phyloP scores from a whole-genome alignment of 257 asterid species.

The Coffea canephora region DNA sequence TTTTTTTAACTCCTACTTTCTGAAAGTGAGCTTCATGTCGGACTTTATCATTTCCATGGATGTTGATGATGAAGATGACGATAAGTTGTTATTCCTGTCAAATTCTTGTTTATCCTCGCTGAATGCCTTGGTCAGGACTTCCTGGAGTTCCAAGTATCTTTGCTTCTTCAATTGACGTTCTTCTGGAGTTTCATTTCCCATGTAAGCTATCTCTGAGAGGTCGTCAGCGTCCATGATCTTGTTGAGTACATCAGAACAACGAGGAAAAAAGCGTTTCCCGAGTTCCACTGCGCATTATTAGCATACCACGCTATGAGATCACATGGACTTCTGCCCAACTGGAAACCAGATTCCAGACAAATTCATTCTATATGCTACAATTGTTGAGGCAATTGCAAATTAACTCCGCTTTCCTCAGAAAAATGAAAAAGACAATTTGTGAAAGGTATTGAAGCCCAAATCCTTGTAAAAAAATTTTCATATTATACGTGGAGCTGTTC shows the following conservation, averaged over 20 bases:
- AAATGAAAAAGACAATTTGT: background rate
- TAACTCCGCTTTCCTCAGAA: too few species aligned
- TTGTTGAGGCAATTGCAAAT: background rate
- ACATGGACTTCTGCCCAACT: background rate
- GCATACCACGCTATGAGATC: background rate
- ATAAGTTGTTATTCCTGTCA: slow-evolving; percentile 40
- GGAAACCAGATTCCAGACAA: background rate
- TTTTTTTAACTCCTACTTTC: background rate
- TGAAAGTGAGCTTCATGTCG: slow-evolving; percentile 36
- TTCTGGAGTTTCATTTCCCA: slow-evolving; percentile 45
- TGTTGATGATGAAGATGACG: slow-evolving; percentile 62
- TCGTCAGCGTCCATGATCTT: slow-evolving; percentile 88
- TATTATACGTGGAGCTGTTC: background rate
- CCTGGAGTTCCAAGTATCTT: slow-evolving; percentile 68
- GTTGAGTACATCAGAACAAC: slow-evolving; percentile 78
- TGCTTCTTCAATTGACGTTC: slow-evolving; percentile 71
- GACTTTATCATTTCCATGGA: slow-evolving; percentile 46
- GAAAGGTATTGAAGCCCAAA: background rate
- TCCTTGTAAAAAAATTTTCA: background rate
- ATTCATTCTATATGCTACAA: background rate
- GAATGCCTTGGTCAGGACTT: slow-evolving; percentile 69
- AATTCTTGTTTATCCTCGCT: slow-evolving; percentile 81
- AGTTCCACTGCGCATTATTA: slow-evolving; percentile 67
- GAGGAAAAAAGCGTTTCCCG: slow-evolving; percentile 94
- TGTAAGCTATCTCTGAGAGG: slow-evolving; percentile 61